Evolutionary conservation across 2,329 filamentous ascomycete species (phyloP).

Genomic region (Thelonectria rubi): DNA sequence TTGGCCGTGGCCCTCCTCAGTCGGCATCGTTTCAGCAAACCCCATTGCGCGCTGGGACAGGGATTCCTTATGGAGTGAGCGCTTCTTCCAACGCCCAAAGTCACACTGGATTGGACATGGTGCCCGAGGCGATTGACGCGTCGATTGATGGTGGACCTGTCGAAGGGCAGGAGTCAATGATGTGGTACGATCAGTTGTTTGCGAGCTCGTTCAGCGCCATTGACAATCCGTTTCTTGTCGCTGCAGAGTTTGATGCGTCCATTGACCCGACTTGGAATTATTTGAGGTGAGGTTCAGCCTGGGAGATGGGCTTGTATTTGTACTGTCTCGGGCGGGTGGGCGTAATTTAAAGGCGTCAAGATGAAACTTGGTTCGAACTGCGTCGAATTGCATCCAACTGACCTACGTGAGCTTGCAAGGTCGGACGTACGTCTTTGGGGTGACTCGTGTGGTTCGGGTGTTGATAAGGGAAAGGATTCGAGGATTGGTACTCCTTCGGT

Average conservation of each 20-base stretch:
- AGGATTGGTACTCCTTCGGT: no score
- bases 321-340: not conserved
- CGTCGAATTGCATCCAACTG: not conserved
- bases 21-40: not conserved
- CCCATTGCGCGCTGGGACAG: not conserved
- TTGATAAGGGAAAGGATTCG: no score
- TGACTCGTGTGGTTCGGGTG: no score
- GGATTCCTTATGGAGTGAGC: not conserved
- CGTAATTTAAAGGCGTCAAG: not conserved
- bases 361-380: not conserved
- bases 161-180: conserved; percentile 48
- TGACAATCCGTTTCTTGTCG: conserved; percentile 46
- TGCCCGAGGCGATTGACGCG: not conserved
- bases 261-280: conserved; percentile 47
- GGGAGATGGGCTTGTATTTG: not conserved
- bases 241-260: conserved; percentile 46
- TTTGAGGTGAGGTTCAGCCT: conserved; percentile 26
- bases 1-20: not conserved
- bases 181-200: conserved; percentile 49
- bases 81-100: not conserved
- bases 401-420: no score
- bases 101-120: not conserved
- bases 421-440: no score
- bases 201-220: conserved; percentile 47
- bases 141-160: conserved; percentile 28